Evolutionary conservation across 306 rosid genomes (phyloP).

Genomic region (Alnus glutinosa): DNA sequence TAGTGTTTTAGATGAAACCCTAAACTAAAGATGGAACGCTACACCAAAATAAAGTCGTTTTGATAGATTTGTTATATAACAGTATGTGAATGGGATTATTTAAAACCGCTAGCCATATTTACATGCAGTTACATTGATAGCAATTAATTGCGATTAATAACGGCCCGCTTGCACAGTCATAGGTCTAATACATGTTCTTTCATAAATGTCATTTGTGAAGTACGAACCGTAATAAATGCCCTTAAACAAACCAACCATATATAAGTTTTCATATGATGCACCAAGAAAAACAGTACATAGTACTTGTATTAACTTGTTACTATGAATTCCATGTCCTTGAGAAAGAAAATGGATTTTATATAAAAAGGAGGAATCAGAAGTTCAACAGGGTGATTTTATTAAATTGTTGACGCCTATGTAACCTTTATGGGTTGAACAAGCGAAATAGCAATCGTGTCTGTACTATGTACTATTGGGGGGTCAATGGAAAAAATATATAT

Average conservation of each 20-base stretch:
- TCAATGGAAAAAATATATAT: no score
- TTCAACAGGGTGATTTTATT: background rate
- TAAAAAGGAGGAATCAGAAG: background rate
- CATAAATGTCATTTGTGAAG: background rate
- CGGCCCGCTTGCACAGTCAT: no score
- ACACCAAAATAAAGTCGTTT: no score
- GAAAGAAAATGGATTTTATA: background rate
- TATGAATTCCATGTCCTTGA: background rate
- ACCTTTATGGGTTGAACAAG: background rate
- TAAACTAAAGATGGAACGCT: no score
- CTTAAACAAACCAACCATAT: background rate
- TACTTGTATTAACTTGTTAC: background rate
- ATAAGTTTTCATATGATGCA: background rate
- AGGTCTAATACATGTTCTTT: background rate
- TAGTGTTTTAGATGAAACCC: no score
- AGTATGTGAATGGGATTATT: no score
- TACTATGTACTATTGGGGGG: no score
- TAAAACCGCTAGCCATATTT: no score
- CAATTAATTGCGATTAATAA: no score
- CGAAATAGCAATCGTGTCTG: no score
- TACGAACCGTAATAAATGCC: background rate
- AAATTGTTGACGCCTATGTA: background rate
- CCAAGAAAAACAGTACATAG: background rate
- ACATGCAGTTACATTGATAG: no score
- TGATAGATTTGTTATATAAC: no score